A percentile compares a stretch with the other conserved stretches of the same genome.
These are phyloP conservation scores for Nicotiana paniculata DNA, from an alignment of 257 asterid species.

Conservation along the genomic window DNA sequence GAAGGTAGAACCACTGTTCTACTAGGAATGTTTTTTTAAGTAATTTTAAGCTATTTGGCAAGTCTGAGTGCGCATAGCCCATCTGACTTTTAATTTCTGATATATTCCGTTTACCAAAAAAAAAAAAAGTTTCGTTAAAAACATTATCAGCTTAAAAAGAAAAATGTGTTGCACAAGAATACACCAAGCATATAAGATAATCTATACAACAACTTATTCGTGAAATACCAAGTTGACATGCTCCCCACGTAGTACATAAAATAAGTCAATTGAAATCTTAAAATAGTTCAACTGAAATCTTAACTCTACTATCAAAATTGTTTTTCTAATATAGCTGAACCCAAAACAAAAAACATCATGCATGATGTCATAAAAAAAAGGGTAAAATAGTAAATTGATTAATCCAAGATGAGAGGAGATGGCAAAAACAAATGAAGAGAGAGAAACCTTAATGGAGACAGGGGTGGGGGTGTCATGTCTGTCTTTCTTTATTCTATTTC, in stretches of 20 bases:
- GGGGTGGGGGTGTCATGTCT: conserved; percentile 12
- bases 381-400: background rate
- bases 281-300: too few relatives aligned
- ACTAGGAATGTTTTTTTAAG: too few relatives aligned
- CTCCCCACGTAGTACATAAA: background rate
- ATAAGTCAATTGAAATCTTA: background rate
- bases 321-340: too few relatives aligned
- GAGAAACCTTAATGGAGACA: conserved; percentile 36
- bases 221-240: background rate
- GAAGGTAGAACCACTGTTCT: too few relatives aligned
- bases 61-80: too few relatives aligned
- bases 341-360: conserved; percentile 18
- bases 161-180: background rate
- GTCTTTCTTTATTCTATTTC: background rate
- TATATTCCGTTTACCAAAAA: too few relatives aligned
- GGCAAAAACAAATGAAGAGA: background rate
- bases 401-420: conserved; percentile 6
- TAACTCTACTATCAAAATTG: too few relatives aligned
- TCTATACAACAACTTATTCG: background rate
- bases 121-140: too few relatives aligned
- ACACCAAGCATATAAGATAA: background rate
- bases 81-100: too few relatives aligned
- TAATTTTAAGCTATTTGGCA: too few relatives aligned
- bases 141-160: too few relatives aligned
- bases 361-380: conserved; percentile 20